Evolutionary conservation across 345 rosid genomes (phyloP).

Genomic region (Populus alba): DNA sequence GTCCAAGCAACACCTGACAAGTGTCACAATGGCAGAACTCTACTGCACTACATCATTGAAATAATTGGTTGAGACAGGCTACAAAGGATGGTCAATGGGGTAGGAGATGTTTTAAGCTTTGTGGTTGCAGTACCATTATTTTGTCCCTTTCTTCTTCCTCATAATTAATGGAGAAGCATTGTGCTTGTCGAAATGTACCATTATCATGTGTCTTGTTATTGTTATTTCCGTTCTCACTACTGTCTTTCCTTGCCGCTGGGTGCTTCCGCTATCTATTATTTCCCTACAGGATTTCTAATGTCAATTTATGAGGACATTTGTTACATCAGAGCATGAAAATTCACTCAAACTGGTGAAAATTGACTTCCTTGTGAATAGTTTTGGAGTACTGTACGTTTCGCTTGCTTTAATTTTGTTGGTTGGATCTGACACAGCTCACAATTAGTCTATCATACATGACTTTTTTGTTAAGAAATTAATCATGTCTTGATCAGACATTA

Average conservation of each 20-base stretch:
- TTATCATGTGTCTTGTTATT: background rate
- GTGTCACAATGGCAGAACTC: background rate
- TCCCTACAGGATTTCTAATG: background rate
- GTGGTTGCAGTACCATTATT: background rate
- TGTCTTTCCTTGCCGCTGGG: slow-evolving; percentile 18
- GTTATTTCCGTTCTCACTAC: slow-evolving; percentile 7
- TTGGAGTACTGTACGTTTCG: background rate
- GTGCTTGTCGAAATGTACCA: slow-evolving; percentile 13
- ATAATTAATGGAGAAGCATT: background rate
- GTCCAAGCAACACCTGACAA: background rate
- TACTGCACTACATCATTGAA: background rate
- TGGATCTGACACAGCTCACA: slow-evolving; percentile 30
- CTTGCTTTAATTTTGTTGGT: background rate
- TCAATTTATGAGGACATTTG: background rate
- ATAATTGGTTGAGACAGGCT: slow-evolving; percentile 20
- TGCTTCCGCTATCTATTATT: slow-evolving; percentile 1
- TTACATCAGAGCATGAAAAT: background rate
- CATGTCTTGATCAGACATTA: background rate
- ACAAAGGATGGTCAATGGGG: slow-evolving; percentile 15
- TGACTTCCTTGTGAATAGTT: background rate
- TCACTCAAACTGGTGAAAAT: background rate
- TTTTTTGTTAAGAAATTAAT: slow-evolving; percentile 2
- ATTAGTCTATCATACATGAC: slow-evolving; percentile 14
- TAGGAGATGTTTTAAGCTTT: slow-evolving; percentile 20
- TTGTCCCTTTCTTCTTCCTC: background rate